Percentiles rank a stretch among this genome's conserved stretches.
phyloP scores from a whole-genome alignment of 2,329 filamentous ascomycete species.

The Pleurostoma richardsiae region DNA sequence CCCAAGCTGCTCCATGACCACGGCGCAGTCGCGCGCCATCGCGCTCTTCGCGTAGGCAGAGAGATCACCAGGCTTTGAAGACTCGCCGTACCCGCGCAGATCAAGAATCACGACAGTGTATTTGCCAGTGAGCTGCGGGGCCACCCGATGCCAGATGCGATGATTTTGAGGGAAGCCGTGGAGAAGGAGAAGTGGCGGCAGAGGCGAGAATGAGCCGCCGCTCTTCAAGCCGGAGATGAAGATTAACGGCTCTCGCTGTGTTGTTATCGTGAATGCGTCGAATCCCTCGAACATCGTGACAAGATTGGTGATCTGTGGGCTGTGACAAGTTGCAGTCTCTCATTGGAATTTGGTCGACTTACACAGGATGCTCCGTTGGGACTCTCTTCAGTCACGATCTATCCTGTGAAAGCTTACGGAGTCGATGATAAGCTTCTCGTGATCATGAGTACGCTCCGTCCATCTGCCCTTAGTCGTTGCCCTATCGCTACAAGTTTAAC shows the following conservation, averaged over 20 bases:
- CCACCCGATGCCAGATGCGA: slow-evolving; percentile 46
- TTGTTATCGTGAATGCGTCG: slow-evolving; percentile 29
- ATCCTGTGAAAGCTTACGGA: no score
- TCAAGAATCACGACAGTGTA: slow-evolving; percentile 42
- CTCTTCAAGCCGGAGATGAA: slow-evolving; percentile 37
- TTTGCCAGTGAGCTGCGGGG: slow-evolving; percentile 26
- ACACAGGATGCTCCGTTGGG: no score
- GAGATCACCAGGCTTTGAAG: slow-evolving; percentile 35
- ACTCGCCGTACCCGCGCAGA: slow-evolving; percentile 45
- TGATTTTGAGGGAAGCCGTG: slow-evolving; percentile 49
- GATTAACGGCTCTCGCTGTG: slow-evolving; percentile 26
- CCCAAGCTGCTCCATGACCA: slow-evolving; percentile 38
- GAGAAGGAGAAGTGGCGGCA: slow-evolving; percentile 38
- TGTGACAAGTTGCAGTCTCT: no score
- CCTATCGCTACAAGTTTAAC: no score
- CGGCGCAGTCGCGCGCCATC: slow-evolving; percentile 41
- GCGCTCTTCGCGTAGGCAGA: slow-evolving; percentile 38
- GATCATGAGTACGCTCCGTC: no score
- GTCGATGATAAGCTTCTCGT: no score
- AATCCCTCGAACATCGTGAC: slow-evolving; percentile 31
- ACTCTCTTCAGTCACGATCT: no score
- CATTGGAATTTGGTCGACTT: no score
- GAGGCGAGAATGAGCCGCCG: slow-evolving; percentile 16
- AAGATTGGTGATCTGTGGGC: neutral
- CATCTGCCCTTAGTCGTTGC: no score